These are phyloP conservation scores for Neonothopanus nambi DNA, from an alignment of 1,284 basidiomycete genomes.

Conservation along the genomic window DNA sequence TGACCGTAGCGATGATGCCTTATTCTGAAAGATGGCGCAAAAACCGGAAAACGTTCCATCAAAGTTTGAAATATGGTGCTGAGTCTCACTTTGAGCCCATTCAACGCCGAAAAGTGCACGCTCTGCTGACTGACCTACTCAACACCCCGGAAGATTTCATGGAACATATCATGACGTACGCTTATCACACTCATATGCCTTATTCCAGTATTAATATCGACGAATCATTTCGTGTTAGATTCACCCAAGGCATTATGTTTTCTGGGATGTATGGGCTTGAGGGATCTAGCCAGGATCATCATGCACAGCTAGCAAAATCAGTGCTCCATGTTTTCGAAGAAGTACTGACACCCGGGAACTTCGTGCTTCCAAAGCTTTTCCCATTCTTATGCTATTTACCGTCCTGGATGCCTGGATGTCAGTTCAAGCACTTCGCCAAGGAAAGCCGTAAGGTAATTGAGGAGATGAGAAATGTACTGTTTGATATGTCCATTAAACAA, in stretches of 20 bases:
- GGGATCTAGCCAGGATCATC: constrained; percentile 11
- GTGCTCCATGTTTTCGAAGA: neutral
- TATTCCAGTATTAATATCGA: too few relatives aligned
- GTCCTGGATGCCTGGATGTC: neutral
- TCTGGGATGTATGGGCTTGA: constrained; percentile 30
- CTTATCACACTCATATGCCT: neutral
- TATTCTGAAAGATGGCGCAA: constrained; percentile 5
- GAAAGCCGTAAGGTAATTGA: neutral
- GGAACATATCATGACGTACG: constrained; percentile 1
- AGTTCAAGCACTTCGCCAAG: neutral
- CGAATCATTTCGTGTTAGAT: too few relatives aligned
- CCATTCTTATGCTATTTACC: neutral
- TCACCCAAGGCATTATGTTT: constrained; percentile 26
- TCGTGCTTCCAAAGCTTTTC: neutral
- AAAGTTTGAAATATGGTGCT: neutral
- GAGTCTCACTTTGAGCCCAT: neutral
- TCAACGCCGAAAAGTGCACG: neutral
- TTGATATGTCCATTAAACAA: neutral
- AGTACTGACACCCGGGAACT: neutral
- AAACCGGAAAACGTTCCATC: constrained; percentile 2
- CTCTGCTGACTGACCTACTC: neutral
- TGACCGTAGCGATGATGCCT: neutral
- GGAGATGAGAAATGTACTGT: neutral
- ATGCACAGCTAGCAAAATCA: neutral
- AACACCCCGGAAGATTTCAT: constrained; percentile 2